Conservation (phyloP, 2,329 filamentous ascomycete genomes). For the Mollisia scopiformis region DNA sequence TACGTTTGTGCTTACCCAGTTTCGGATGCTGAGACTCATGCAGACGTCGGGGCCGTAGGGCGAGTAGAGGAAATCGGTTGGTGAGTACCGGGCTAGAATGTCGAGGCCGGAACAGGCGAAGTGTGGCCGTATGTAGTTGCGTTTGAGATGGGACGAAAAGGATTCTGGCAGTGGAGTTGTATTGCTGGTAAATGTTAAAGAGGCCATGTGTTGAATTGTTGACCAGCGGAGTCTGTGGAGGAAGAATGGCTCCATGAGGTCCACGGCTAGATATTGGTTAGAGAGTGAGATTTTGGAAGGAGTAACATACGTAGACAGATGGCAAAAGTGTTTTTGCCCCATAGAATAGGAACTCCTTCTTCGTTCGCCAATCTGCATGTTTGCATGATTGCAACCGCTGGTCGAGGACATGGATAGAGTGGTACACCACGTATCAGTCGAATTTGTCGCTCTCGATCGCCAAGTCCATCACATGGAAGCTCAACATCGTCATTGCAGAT, state of each 20-base stretch:
- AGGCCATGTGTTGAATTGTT: slow-evolving; percentile 16
- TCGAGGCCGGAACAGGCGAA: slow-evolving; percentile 22
- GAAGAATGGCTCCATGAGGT: slow-evolving; percentile 6
- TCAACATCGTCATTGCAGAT: slow-evolving; percentile 18
- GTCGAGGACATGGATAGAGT: slow-evolving; percentile 7
- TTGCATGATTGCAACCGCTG: slow-evolving; percentile 34
- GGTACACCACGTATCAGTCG: background rate
- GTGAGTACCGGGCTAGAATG: slow-evolving; percentile 17
- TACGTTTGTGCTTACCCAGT: slow-evolving; percentile 25
- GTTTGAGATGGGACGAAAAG: background rate
- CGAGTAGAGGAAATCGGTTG: slow-evolving; percentile 13
- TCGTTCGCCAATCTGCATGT: slow-evolving; percentile 37
- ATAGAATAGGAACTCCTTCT: slow-evolving; percentile 37
- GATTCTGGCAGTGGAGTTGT: background rate
- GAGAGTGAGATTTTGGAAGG: background rate
- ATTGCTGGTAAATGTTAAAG: slow-evolving; percentile 16
- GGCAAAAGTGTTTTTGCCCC: slow-evolving; percentile 35
- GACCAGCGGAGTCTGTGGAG: slow-evolving; percentile 23
- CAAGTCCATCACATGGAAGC: background rate
- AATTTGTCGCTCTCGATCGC: background rate
- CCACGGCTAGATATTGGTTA: slow-evolving; percentile 1
- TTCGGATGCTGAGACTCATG: slow-evolving; percentile 17
- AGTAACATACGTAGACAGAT: slow-evolving; percentile 26
- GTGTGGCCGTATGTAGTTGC: background rate
- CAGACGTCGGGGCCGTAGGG: slow-evolving; percentile 21